A percentile compares a stretch with the other conserved stretches of the same genome.
Conservation (phyloP, 1,284 basidiomycete species). For the Mycosarcoma mackinlayi region DNA sequence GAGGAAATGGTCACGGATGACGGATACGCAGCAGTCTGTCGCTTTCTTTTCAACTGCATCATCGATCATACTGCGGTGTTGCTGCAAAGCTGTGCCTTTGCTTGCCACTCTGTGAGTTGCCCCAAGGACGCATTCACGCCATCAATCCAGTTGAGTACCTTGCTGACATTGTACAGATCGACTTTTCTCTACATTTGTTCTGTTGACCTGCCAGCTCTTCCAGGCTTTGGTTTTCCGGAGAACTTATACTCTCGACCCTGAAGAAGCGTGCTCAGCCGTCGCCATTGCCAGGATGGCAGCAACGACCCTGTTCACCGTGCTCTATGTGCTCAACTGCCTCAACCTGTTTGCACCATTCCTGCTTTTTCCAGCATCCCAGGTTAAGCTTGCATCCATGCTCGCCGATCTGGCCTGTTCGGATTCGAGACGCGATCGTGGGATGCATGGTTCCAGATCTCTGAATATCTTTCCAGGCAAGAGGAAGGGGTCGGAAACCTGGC, state of each 20-base stretch:
- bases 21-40: constrained; percentile 29
- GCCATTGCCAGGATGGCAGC: constrained; percentile 10
- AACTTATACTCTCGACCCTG: constrained; percentile 8
- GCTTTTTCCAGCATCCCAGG: constrained; percentile 28
- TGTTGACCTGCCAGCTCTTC: constrained; percentile 1
- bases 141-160: neutral
- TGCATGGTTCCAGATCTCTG: too few relatives aligned
- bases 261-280: constrained; percentile 4
- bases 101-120: constrained; percentile 23
- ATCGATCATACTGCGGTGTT: constrained; percentile 32
- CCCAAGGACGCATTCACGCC: too few relatives aligned
- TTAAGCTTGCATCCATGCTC: constrained; percentile 30
- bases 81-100: constrained; percentile 29
- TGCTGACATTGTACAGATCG: neutral
- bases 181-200: neutral
- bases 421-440: neutral
- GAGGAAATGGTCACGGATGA: constrained; percentile 22
- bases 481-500: neutral
- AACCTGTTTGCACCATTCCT: constrained; percentile 42
- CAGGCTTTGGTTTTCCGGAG: neutral
- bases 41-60: constrained; percentile 39
- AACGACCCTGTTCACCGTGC: constrained; percentile 17
- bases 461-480: too few relatives aligned
- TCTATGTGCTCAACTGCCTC: constrained; percentile 26
- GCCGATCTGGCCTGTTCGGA: neutral